Conservation (phyloP, 2,329 filamentous ascomycete species). For the Paraphoma chrysanthemicola region DNA sequence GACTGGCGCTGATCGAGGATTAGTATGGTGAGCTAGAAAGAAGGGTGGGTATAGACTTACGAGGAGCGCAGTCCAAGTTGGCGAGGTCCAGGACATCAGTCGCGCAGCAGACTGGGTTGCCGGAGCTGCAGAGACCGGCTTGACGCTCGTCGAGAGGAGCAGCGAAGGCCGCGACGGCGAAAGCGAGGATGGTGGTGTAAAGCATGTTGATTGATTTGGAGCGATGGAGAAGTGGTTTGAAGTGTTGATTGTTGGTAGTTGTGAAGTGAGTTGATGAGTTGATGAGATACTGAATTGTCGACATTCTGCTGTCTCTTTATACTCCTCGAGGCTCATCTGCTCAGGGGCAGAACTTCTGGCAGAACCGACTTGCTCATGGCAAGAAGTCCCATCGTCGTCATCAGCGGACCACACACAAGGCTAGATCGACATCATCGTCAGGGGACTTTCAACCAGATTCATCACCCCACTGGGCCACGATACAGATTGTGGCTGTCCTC, state of each 20-base stretch:
- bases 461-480: constrained; percentile 13
- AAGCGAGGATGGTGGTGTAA: constrained; percentile 42
- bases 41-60: constrained; percentile 48
- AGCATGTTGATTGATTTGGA: constrained; percentile 36
- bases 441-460: constrained; percentile 15
- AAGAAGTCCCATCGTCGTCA: constrained; percentile 30
- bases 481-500: constrained; percentile 16
- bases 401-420: constrained; percentile 12
- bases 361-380: constrained; percentile 6
- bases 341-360: constrained; percentile 6
- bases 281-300: constrained; percentile 29
- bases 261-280: constrained; percentile 28
- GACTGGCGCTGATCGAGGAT: constrained; percentile 35
- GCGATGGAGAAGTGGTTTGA: constrained; percentile 10
- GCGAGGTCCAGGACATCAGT: constrained; percentile 67
- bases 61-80: constrained; percentile 63
- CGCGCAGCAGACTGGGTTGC: constrained; percentile 64
- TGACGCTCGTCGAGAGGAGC: constrained; percentile 44
- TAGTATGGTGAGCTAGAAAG: constrained; percentile 6
- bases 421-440: constrained; percentile 29
- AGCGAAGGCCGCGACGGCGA: constrained; percentile 39
- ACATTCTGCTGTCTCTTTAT: constrained; percentile 37
- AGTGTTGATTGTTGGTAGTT: constrained; percentile 18
- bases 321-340: constrained; percentile 20
- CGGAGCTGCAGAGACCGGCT: constrained; percentile 42